A percentile compares a stretch with the other conserved stretches of the same genome.
These are phyloP conservation scores for Leptographium wingfieldii DNA, from an alignment of 2,329 filamentous ascomycete species.

Conservation along the genomic window DNA sequence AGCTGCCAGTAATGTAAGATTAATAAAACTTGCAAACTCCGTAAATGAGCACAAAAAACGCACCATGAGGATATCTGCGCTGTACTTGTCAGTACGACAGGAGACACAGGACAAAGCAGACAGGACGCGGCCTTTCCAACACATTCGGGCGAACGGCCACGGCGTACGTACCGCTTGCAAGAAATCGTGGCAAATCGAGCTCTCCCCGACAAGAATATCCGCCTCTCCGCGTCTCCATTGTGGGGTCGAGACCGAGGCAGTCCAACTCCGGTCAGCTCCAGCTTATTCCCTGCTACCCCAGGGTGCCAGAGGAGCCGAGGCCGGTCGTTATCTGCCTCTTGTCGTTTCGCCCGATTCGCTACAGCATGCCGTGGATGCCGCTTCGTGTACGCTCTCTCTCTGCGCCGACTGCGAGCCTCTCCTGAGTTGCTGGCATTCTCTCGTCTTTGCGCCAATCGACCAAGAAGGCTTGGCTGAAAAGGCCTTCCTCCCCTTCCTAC, in stretches of 20 bases:
- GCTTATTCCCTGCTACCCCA: neutral
- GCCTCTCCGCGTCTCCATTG: neutral
- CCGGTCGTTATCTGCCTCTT: neutral
- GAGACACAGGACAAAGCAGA: neutral
- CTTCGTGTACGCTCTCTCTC: neutral
- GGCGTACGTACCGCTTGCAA: neutral
- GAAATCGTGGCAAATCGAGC: neutral
- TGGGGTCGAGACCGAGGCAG: neutral
- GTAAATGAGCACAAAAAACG: slow-evolving; percentile 2
- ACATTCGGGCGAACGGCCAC: slow-evolving; percentile 2
- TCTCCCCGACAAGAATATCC: neutral
- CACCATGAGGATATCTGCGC: slow-evolving; percentile 15
- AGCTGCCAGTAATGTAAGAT: neutral
- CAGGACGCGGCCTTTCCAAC: neutral
- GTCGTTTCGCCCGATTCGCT: neutral
- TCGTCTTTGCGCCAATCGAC: neutral
- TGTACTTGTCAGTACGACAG: slow-evolving; percentile 15
- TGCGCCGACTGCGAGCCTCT: neutral
- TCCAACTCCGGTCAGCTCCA: neutral
- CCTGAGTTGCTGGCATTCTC: neutral
- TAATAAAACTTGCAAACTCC: neutral
- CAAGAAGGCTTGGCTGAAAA: neutral
- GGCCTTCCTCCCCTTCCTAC: neutral
- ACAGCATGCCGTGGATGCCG: slow-evolving; percentile 1
- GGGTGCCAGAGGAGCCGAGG: neutral